Base-by-base conservation (phyloP, 1,284 basidiomycete genomes). In the Cutaneotrichosporon mucoides region DNA sequence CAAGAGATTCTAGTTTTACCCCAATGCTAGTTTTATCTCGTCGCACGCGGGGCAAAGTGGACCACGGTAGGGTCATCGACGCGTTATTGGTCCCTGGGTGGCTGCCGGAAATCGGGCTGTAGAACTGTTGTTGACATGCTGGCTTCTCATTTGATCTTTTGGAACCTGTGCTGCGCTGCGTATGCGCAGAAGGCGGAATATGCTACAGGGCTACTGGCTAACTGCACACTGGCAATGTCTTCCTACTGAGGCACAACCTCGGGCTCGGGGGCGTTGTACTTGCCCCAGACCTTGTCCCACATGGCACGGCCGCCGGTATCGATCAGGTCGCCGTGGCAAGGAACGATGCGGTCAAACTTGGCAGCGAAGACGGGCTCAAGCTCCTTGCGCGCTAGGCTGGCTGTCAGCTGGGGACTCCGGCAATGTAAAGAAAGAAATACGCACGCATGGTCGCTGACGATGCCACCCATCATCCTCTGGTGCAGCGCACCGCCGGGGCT, bases 341-440 rank as follows among this genome's bases (percentile, higher is more conserved):
- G 90, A 59, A 97, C 92, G 70, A 98, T 88, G 47, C 89, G 82
- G 36, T 89, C 84, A 73, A 92, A 94, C 68, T 94, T 87, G n/a
- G 70, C 72, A 3, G 66, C 63, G 16, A 63, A 56, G 64, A 77
- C 72, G 6, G 75, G 71, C 40, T 60, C 53, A 7, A 77, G 49
- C 56, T 77, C 68, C 45, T 62, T 64, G 55, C 68, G 66, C 3
- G 71, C 51, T 24, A 69, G 53, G 2, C 73, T 75, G 51, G 12
- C 24, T 24, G 53, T 55, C 48, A 59, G 36, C 6, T 3, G 34
- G 2, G 8, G 2, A 16, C 2, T 12, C 4, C 1, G 5, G 35
- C 4, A 35, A 33, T 35, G 15, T 4, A 5, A 45, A 3, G 24
- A 24, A 3, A 24, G n/a, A n/a, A n/a, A n/a, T n/a, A 24, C 80